Percentiles rank a stretch among this genome's conserved stretches.
phyloP scores from a whole-genome alignment of 495 filamentous ascomycete species.

The Lasiosphaeria ovina region DNA sequence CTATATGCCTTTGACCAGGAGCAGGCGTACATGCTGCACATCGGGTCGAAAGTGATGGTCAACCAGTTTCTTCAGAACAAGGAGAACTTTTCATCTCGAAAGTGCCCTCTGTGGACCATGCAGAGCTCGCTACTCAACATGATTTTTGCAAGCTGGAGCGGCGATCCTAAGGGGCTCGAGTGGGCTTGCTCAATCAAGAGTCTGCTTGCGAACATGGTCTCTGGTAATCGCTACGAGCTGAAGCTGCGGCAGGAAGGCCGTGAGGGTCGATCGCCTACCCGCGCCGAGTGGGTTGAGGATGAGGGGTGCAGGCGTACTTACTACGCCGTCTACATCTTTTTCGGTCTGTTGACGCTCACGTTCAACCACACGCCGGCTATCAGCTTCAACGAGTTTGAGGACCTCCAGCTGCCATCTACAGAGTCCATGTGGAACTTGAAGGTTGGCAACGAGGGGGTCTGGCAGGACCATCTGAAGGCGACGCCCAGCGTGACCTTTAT shows the following conservation, averaged over 20 bases:
- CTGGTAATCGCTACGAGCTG: constrained; percentile 92
- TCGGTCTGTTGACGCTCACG: constrained; percentile 89
- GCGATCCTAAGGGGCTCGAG: constrained; percentile 93
- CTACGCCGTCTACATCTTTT: constrained; percentile 99
- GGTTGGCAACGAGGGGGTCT: constrained; percentile 72
- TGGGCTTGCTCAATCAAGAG: constrained; percentile 99
- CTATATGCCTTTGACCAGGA: constrained; percentile 97
- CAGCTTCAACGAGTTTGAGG: constrained; percentile 96
- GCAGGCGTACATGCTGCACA: constrained; percentile 92
- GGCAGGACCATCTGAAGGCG: constrained; percentile 71
- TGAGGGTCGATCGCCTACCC: constrained; percentile 69
- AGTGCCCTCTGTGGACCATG: constrained; percentile 97
- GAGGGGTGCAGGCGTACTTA: constrained; percentile 96
- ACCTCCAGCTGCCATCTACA: constrained; percentile 85
- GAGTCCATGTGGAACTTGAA: constrained; percentile 94
- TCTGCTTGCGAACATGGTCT: constrained; percentile 96
- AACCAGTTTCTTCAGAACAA: constrained; percentile 97
- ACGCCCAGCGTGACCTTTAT: constrained; percentile 80
- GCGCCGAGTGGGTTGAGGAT: constrained; percentile 94
- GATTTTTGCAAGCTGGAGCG: constrained; percentile 99
- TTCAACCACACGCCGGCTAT: constrained; percentile 97
- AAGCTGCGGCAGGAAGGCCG: constrained; percentile 88
- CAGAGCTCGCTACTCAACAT: constrained; percentile 95
- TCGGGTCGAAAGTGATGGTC: constrained; percentile 93
- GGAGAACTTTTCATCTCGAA: constrained; percentile 97